A percentile compares a stretch with the other conserved stretches of the same genome.
Evolutionary conservation across 805 yeast genomes (phyloP).

Genomic region (Myxozyma melibiosi): DNA sequence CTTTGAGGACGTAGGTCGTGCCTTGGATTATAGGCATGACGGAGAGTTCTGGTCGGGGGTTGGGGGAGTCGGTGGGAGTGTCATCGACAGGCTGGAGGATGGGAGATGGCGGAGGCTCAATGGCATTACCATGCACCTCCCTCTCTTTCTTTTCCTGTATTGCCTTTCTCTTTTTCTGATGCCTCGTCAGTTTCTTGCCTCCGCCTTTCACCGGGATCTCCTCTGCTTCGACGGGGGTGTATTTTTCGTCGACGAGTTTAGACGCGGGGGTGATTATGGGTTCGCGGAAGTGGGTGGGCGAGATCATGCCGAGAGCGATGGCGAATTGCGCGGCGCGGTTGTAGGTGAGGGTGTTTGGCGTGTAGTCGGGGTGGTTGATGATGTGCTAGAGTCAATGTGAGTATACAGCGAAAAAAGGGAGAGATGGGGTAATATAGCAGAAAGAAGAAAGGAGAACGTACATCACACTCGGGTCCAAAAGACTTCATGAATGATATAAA

Average conservation of each 20-base stretch:
- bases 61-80: no score
- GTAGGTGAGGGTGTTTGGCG: conserved; percentile 64
- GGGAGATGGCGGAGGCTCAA: neutral
- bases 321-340: conserved; percentile 52
- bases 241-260: neutral
- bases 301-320: conserved; percentile 33
- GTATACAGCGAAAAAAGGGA: neutral
- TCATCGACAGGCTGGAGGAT: no score
- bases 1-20: conserved; percentile 8
- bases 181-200: neutral
- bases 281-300: conserved; percentile 39
- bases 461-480: conserved; percentile 52
- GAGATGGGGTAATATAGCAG: neutral
- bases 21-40: conserved; percentile 14
- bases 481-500: conserved; percentile 50
- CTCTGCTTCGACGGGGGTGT: conserved; percentile 4
- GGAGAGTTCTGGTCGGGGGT: neutral
- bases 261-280: neutral
- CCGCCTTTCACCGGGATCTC: neutral
- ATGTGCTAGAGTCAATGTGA: conserved; percentile 49
- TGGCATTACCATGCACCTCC: neutral
- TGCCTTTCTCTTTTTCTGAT: neutral
- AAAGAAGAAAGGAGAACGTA: neutral
- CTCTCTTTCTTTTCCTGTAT: neutral
- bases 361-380: conserved; percentile 69